Percentiles rank a stretch among this genome's conserved stretches.
These are phyloP conservation scores for Penicillium nucicola DNA, from an alignment of 495 filamentous ascomycete genomes.

Conservation along the genomic window DNA sequence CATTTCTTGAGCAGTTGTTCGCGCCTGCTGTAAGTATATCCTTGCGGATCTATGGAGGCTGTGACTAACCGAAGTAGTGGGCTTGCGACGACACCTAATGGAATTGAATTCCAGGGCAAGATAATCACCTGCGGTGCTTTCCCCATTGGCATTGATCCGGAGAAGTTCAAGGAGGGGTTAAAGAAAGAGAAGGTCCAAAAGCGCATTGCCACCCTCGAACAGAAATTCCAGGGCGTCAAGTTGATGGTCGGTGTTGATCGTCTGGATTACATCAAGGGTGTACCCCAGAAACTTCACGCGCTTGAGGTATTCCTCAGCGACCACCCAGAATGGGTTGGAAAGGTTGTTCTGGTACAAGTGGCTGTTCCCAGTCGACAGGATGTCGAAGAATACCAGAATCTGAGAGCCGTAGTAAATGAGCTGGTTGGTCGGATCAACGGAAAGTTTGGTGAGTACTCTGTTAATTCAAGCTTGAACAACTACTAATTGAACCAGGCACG, in stretches of 20 bases:
- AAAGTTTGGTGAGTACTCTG: conserved; percentile 62
- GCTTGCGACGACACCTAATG: conserved; percentile 79
- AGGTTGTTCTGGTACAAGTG: conserved; percentile 96
- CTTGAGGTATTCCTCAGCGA: conserved; percentile 95
- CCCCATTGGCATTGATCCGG: conserved; percentile 95
- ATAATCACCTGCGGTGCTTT: conserved; percentile 87
- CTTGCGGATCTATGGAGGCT: neutral
- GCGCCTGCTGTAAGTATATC: conserved; percentile 67
- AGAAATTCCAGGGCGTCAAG: conserved; percentile 94
- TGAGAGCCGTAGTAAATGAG: conserved; percentile 91
- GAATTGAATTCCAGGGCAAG: conserved; percentile 80
- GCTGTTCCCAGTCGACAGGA: conserved; percentile 91
- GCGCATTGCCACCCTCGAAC: conserved; percentile 78
- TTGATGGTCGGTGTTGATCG: conserved; percentile 95
- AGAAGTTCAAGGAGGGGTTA: conserved; percentile 87
- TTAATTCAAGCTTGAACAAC: neutral
- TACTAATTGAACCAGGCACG: conserved; percentile 53
- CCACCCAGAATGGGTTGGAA: conserved; percentile 96
- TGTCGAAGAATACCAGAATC: conserved; percentile 96
- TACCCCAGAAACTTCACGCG: conserved; percentile 94
- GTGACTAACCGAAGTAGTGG: conserved; percentile 45
- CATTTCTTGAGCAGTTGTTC: conserved; percentile 95
- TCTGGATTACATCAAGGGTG: conserved; percentile 96
- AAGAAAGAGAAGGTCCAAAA: conserved; percentile 82
- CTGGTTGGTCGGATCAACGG: conserved; percentile 94